These are phyloP conservation scores for Vickermania spadyakhi DNA, from an alignment of 208 protist genomes.

Conservation along the genomic window DNA sequence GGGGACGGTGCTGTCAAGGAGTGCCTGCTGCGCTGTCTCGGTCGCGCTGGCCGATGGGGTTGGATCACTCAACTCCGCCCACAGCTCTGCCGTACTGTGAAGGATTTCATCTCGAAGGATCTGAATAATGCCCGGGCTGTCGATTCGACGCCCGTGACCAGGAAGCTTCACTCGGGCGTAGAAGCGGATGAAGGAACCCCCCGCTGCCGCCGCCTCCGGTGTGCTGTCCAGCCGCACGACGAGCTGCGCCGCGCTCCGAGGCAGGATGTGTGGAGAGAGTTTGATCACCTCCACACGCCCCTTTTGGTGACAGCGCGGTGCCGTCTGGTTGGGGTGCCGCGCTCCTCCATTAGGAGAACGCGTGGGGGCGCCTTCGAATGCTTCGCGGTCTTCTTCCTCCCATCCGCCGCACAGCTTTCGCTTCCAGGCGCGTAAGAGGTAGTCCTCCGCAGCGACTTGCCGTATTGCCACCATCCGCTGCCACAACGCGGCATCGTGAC, in stretches of 20 bases:
- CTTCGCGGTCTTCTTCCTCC: neutral
- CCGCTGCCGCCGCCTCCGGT: conserved; percentile 3
- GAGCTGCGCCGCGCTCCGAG: conserved; percentile 70
- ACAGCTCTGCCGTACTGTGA: neutral
- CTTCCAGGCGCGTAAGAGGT: neutral
- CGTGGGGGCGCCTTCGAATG: neutral
- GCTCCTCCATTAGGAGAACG: too few species aligned
- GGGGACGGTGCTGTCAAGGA: neutral
- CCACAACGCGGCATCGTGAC: too few species aligned
- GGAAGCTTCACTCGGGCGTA: conserved; percentile 88
- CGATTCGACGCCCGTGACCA: conserved; percentile 63
- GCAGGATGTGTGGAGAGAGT: conserved; percentile 80
- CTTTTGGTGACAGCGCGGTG: neutral
- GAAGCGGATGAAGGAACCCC: conserved; percentile 22
- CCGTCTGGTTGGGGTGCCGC: neutral
- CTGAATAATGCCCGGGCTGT: conserved; percentile 30
- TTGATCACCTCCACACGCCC: conserved; percentile 65
- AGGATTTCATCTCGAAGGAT: conserved; percentile 41
- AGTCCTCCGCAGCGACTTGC: conserved; percentile 1
- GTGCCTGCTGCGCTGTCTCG: conserved; percentile 18
- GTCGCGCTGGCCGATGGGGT: neutral
- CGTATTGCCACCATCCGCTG: neutral
- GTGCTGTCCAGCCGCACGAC: neutral
- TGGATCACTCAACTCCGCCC: conserved; percentile 8
- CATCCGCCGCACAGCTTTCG: neutral